These are phyloP conservation scores for Entelexis paramagnoliae DNA, from an alignment of 1,139 yeast species.

Conservation along the genomic window DNA sequence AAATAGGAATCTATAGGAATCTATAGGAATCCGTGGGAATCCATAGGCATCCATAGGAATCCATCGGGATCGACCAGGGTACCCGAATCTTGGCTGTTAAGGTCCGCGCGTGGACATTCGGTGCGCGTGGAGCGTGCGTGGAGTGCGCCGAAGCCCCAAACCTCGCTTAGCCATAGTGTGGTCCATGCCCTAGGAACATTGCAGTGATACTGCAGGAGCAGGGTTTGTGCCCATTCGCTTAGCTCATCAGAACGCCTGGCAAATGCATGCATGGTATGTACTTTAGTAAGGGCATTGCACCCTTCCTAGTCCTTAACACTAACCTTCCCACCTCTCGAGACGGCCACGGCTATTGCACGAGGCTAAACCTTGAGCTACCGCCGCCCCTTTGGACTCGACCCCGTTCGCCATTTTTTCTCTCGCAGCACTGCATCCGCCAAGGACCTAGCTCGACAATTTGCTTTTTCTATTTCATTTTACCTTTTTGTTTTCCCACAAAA, in stretches of 20 bases:
- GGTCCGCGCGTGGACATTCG: not conserved
- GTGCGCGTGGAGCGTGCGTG: slow-evolving; percentile 1
- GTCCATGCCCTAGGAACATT: not conserved
- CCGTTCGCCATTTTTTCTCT: not conserved
- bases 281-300: not conserved
- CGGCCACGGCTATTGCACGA: not conserved
- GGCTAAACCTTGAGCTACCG: not conserved
- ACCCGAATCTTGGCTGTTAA: not conserved
- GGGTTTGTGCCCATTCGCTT: slow-evolving; percentile 4
- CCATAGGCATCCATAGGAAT: no score
- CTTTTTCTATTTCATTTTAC: slow-evolving; percentile 6
- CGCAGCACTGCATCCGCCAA: not conserved
- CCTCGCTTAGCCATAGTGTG: slow-evolving; percentile 5
- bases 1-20: no score
- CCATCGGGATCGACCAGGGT: no score
- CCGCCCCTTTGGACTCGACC: not conserved
- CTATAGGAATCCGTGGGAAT: no score
- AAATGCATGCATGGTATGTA: not conserved
- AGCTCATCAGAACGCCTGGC: not conserved
- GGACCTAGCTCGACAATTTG: slow-evolving; percentile 3
- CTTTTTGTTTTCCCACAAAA: not conserved
- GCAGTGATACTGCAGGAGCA: slow-evolving; percentile 1
- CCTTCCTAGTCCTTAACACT: not conserved
- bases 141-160: not conserved
- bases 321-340: not conserved